A percentile compares a stretch with the other conserved stretches of the same genome.
phyloP scores from a whole-genome alignment of 768 basidiomycete species.

The Gymnopilus dilepis region DNA sequence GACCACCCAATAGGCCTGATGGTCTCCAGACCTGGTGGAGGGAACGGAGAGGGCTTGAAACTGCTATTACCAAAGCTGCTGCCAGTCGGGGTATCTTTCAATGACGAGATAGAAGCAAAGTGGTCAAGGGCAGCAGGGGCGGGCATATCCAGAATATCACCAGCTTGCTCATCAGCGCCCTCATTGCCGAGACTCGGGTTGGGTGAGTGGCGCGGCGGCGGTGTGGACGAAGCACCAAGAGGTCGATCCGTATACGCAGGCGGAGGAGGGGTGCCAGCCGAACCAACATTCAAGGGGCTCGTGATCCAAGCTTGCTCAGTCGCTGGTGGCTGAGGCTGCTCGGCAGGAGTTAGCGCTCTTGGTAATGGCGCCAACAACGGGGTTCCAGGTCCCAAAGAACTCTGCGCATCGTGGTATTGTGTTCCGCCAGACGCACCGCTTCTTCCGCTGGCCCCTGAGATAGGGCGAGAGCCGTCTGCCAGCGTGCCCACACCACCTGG shows the following conservation, averaged over 20 bases:
- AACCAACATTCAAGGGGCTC: constrained; percentile 21
- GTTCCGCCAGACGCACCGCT: constrained; percentile 62
- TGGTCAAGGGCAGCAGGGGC: constrained; percentile 61
- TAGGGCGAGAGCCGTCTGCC: constrained; percentile 53
- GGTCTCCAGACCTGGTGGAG: constrained; percentile 41
- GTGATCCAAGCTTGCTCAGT: constrained; percentile 31
- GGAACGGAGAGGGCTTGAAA: constrained; percentile 34
- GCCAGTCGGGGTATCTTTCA: constrained; percentile 38
- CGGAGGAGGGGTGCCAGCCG: constrained; percentile 15
- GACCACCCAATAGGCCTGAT: constrained; percentile 39
- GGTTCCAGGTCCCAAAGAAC: constrained; percentile 51
- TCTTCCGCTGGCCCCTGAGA: constrained; percentile 59
- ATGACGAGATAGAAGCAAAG: constrained; percentile 47
- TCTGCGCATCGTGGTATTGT: constrained; percentile 66
- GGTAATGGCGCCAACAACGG: constrained; percentile 47
- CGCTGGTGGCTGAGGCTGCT: constrained; percentile 12
- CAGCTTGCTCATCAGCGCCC: background rate
- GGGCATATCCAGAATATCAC: constrained; percentile 42
- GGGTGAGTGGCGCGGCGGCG: constrained; percentile 20
- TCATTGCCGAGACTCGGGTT: background rate
- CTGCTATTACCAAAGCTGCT: constrained; percentile 31
- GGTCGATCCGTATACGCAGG: constrained; percentile 31
- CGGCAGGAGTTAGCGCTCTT: constrained; percentile 52
- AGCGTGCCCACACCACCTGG: constrained; percentile 37
- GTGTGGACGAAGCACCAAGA: constrained; percentile 17